These are phyloP conservation scores for Citrus reticulata DNA, from an alignment of 345 rosid species.

Conservation along the genomic window DNA sequence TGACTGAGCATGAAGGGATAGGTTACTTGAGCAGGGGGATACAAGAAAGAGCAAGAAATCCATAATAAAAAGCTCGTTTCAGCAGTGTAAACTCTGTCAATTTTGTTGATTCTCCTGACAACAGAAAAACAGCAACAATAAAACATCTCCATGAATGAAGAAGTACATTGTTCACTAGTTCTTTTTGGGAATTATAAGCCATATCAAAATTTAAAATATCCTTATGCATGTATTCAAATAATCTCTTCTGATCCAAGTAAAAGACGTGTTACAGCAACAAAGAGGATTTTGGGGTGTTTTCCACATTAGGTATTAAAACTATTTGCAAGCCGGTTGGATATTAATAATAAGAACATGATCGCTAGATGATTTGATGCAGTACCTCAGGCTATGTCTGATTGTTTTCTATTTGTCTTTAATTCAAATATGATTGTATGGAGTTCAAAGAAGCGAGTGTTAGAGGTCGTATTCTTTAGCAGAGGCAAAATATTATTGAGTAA, in stretches of 20 bases:
- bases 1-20: background rate
- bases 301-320: background rate
- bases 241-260: background rate
- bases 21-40: background rate
- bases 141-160: background rate
- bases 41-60: background rate
- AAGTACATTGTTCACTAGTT: background rate
- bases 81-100: background rate
- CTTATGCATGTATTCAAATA: too few species aligned
- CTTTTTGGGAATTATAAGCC: too few species aligned
- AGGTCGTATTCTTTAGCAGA: background rate
- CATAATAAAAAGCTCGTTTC: background rate
- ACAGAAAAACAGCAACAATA: background rate
- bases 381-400: background rate
- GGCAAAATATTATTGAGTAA: too few species aligned
- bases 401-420: background rate
- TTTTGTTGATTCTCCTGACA: background rate
- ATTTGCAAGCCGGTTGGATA: background rate
- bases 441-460: background rate
- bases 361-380: background rate
- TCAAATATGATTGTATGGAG: background rate
- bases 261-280: background rate
- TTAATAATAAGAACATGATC: background rate
- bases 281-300: background rate
- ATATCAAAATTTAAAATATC: too few species aligned